phyloP scores from a whole-genome alignment of 1,284 basidiomycete species.

The Fomitopsis pinicola region DNA sequence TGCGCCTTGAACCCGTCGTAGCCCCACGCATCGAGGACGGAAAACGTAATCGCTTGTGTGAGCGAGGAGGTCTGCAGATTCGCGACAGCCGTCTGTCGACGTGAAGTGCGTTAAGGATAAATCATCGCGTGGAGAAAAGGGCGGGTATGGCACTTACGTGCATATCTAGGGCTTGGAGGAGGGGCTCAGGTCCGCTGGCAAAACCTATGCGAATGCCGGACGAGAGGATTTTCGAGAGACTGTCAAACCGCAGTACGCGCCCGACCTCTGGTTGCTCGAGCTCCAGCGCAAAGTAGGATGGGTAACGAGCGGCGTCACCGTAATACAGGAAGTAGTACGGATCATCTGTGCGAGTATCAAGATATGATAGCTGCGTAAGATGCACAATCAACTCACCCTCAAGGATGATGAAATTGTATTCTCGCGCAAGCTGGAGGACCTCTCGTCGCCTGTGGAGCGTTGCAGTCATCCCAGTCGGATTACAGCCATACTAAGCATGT shows the following conservation, averaged over 20 bases:
- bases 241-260: slow-evolving; percentile 84
- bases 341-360: slow-evolving; percentile 72
- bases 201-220: slow-evolving; percentile 83
- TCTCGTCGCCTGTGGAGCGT: slow-evolving; percentile 72
- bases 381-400: slow-evolving; percentile 55
- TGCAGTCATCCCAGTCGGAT: slow-evolving; percentile 81
- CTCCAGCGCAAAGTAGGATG: slow-evolving; percentile 82
- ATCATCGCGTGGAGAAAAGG: not conserved
- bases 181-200: slow-evolving; percentile 70
- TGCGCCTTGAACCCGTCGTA: slow-evolving; percentile 78
- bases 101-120: too few relatives aligned
- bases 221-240: slow-evolving; percentile 84
- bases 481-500: slow-evolving; percentile 67
- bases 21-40: slow-evolving; percentile 77
- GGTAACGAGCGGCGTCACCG: slow-evolving; percentile 55
- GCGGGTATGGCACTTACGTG: slow-evolving; percentile 44
- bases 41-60: slow-evolving; percentile 72
- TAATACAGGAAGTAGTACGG: slow-evolving; percentile 78
- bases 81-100: slow-evolving; percentile 17
- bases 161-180: slow-evolving; percentile 74
- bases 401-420: slow-evolving; percentile 80
- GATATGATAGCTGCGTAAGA: slow-evolving; percentile 79
- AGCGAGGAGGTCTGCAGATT: slow-evolving; percentile 81
- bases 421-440: slow-evolving; percentile 70
- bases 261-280: slow-evolving; percentile 55